A percentile compares a stretch with the other conserved stretches of the same genome.
Conservation (phyloP, 768 basidiomycete species). For the Leccinum longicurvipes region DNA sequence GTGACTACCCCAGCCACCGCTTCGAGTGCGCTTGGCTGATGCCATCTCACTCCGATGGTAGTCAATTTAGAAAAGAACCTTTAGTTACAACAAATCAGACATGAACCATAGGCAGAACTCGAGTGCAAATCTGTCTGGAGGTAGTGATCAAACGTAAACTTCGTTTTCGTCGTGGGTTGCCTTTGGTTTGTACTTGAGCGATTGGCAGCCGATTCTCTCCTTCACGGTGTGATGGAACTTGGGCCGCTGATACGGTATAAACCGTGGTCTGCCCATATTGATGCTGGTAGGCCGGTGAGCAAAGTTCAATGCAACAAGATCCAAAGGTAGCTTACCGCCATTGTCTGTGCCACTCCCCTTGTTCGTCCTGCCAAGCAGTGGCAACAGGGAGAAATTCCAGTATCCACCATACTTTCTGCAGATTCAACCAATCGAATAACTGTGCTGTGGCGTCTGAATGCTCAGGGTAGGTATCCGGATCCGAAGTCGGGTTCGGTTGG, state of each 20-base stretch:
- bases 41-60: no score
- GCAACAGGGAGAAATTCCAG: conserved; percentile 60
- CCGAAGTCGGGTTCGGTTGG: neutral
- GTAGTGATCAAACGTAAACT: conserved; percentile 37
- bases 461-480: conserved; percentile 8
- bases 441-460: conserved; percentile 41
- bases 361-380: conserved; percentile 53
- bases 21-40: no score
- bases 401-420: conserved; percentile 59
- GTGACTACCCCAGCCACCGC: no score
- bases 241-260: conserved; percentile 43
- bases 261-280: conserved; percentile 57
- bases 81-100: no score
- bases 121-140: neutral
- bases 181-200: conserved; percentile 54
- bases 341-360: conserved; percentile 51
- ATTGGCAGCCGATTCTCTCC: conserved; percentile 47
- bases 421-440: conserved; percentile 50
- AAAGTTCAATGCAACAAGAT: neutral
- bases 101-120: no score
- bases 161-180: conserved; percentile 49
- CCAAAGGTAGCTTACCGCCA: conserved; percentile 49
- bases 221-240: conserved; percentile 64
- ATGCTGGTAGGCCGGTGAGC: conserved; percentile 17
- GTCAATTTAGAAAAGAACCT: no score